These are phyloP conservation scores for Massarina eburnea DNA, from an alignment of 2,329 filamentous ascomycete genomes.

Conservation along the genomic window DNA sequence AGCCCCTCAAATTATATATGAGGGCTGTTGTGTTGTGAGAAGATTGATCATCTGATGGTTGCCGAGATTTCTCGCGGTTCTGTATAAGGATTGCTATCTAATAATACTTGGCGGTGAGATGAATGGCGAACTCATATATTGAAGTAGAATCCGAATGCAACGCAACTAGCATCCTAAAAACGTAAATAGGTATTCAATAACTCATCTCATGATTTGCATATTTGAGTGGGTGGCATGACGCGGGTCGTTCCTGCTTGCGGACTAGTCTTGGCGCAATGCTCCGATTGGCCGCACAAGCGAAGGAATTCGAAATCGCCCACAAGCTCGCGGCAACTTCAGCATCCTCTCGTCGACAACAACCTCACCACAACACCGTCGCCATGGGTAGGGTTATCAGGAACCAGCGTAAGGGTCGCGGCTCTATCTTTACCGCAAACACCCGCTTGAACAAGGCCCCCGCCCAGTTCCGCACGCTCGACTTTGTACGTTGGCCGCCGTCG, in stretches of 20 bases:
- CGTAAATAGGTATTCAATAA: no score
- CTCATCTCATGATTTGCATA: no score
- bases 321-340: constrained; percentile 3
- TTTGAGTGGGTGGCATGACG: no score
- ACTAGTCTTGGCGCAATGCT: neutral
- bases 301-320: constrained; percentile 9
- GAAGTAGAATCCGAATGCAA: no score
- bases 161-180: no score
- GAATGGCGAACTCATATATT: no score
- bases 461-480: constrained; percentile 97
- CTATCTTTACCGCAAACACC: constrained; percentile 69
- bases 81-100: no score
- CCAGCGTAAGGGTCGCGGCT: constrained; percentile 71
- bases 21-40: no score
- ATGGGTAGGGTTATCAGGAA: constrained; percentile 74
- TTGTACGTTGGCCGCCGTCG: constrained; percentile 49
- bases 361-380: constrained; percentile 40
- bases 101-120: no score
- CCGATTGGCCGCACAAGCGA: constrained; percentile 8
- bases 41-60: no score
- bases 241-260: neutral
- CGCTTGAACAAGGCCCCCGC: constrained; percentile 88
- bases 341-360: constrained; percentile 9
- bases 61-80: no score
- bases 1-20: no score